Base-by-base conservation (phyloP, 1,139 yeast genomes). In the Yamadazyma jaroonii region DNA sequence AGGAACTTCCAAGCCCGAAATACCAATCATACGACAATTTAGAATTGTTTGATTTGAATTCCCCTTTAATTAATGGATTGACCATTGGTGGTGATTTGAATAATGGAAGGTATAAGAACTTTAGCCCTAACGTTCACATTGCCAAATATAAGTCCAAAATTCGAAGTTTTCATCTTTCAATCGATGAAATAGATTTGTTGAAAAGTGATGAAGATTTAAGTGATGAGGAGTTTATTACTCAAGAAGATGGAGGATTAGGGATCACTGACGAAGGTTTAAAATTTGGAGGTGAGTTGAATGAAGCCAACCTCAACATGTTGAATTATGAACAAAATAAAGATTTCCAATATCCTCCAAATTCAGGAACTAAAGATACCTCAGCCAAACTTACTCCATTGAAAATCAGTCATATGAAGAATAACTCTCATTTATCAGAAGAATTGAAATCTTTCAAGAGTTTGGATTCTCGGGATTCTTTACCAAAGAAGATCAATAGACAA, bases 31-130 rank as follows among this genome's bases (percentile, higher is more conserved):
- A 24, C 27, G 51, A 47, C 14, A 42, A 50, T 26, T 46, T 59
- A 25, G 59, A 58, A 17, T 42, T 62, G 4, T 62, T 48, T 42
- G 72, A 64, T 32, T 44, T 61, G 8, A 56, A 50, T 36, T 62
- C 70, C 23, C 73, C 72, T 1, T 44, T 67, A 8, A 61, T 67
- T 10, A 66, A 62, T 43, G 72, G 73, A 0, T 47, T 67, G 14
- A 67, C 68, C 1, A 48, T 66, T 13, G 72, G 72, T 0, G 50
- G 53, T 12, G 59, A 56, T 41, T 39, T 58, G 56, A 38, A 40
- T 10, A 27, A 35, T 8, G n/a, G 14, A 2, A 29, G 52, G 29
- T 47, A 46, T 31, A 40, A 33, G 9, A 41, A 39, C 29, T 40
- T 40, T 6, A 43, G 47, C 27, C 45, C 49, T n/a, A 33, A 31